Conservation (phyloP, 2,329 filamentous ascomycete genomes). For the Phaeosphaeria sp. region DNA sequence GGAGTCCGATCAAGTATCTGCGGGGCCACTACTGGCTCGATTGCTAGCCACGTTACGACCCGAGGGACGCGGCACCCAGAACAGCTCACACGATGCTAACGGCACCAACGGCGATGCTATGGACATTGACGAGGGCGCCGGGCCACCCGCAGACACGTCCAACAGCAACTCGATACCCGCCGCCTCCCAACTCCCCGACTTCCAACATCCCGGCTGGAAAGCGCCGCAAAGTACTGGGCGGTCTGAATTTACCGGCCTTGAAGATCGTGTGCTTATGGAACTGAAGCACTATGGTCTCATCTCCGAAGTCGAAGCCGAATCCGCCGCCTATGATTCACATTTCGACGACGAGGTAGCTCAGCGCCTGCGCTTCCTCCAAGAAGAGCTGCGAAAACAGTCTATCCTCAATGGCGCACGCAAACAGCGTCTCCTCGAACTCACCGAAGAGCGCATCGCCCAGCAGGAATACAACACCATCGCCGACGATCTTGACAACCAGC, state of each 20-base stretch:
- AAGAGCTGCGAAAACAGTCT: conserved; percentile 80
- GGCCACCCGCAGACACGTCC: conserved; percentile 40
- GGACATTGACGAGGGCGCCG: conserved; percentile 55
- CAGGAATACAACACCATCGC: conserved; percentile 97
- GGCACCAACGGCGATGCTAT: conserved; percentile 56
- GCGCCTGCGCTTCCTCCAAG: conserved; percentile 83
- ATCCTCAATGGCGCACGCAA: conserved; percentile 92
- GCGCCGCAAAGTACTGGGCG: conserved; percentile 72
- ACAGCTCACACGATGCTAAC: conserved; percentile 62
- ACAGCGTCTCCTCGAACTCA: conserved; percentile 81
- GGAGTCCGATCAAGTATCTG: conserved; percentile 87
- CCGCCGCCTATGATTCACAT: conserved; percentile 84
- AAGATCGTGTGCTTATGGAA: conserved; percentile 90
- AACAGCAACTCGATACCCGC: conserved; percentile 61
- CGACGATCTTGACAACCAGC: conserved; percentile 93
- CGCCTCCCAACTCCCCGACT: conserved; percentile 81
- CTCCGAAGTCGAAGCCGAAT: conserved; percentile 69
- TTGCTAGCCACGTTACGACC: conserved; percentile 82
- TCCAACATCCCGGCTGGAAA: conserved; percentile 78
- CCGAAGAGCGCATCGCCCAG: conserved; percentile 90
- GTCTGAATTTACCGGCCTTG: conserved; percentile 83
- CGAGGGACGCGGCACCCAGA: conserved; percentile 68
- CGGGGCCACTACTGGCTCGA: conserved; percentile 83
- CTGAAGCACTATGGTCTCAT: conserved; percentile 90
- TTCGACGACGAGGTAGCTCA: conserved; percentile 94